Conservation (phyloP, 768 basidiomycete species). For the Suillus weaverae region DNA sequence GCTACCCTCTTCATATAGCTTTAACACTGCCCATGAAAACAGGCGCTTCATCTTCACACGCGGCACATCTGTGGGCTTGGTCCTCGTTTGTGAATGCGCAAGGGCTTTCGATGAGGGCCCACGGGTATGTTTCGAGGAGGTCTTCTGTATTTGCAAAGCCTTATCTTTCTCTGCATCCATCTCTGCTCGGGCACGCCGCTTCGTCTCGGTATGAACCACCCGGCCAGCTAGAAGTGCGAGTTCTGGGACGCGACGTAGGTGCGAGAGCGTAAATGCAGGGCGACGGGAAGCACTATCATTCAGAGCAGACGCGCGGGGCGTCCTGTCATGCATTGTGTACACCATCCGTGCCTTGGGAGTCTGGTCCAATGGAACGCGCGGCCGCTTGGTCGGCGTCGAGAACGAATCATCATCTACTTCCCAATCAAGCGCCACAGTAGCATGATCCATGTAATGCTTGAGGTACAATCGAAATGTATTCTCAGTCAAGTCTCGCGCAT, state of each 20-base stretch:
- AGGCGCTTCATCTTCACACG: constrained; percentile 61
- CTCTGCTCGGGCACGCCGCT: constrained; percentile 52
- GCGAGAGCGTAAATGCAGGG: constrained; percentile 60
- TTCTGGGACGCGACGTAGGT: constrained; percentile 77
- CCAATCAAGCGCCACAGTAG: constrained; percentile 17
- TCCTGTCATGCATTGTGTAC: not conserved
- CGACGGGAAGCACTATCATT: not conserved
- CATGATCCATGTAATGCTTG: constrained; percentile 77
- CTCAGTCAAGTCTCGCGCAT: constrained; percentile 62
- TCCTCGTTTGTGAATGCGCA: not conserved
- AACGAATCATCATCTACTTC: constrained; percentile 6
- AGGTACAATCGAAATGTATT: constrained; percentile 76
- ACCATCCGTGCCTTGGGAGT: constrained; percentile 28
- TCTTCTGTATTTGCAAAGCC: not conserved
- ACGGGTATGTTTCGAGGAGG: not conserved
- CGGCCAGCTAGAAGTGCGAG: constrained; percentile 61
- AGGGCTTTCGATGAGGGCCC: not conserved
- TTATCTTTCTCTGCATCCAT: constrained; percentile 41
- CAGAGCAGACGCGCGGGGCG: constrained; percentile 2
- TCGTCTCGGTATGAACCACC: constrained; percentile 61
- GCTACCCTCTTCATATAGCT: constrained; percentile 69
- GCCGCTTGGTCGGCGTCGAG: constrained; percentile 37
- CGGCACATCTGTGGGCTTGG: constrained; percentile 21
- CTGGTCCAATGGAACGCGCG: constrained; percentile 3
- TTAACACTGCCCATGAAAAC: constrained; percentile 63